Evolutionary conservation across 345 rosid genomes (phyloP).

Genomic region (Garcia nutans): DNA sequence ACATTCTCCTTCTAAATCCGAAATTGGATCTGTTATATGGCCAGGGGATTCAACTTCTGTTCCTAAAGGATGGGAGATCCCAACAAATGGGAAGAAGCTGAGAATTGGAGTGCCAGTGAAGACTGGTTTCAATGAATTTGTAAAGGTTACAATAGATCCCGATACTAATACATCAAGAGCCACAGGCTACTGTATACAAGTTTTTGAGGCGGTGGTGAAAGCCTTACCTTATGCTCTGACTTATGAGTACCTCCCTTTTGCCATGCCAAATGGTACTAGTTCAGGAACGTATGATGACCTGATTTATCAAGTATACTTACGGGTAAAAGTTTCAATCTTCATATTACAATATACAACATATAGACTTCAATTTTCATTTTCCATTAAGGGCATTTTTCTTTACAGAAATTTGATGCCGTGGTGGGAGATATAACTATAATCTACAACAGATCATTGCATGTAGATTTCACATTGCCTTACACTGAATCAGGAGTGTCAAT

Average conservation of each 20-base stretch:
- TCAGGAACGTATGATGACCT: slow-evolving; percentile 39
- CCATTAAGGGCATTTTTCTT: too few species aligned
- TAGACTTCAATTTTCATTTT: not conserved
- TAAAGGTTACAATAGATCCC: slow-evolving; percentile 19
- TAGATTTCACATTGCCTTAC: slow-evolving; percentile 70
- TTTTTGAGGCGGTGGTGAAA: slow-evolving; percentile 60
- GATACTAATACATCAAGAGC: slow-evolving; percentile 26
- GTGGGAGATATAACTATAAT: slow-evolving; percentile 72
- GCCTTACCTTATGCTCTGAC: slow-evolving; percentile 80
- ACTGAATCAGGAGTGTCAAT: slow-evolving; percentile 67
- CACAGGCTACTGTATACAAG: slow-evolving; percentile 77
- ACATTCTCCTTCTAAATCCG: not conserved
- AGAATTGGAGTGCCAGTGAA: slow-evolving; percentile 43
- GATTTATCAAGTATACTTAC: slow-evolving; percentile 41
- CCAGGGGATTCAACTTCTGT: slow-evolving; percentile 38
- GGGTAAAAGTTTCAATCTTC: slow-evolving; percentile 28
- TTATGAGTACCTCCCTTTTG: slow-evolving; percentile 52
- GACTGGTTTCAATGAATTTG: slow-evolving; percentile 29
- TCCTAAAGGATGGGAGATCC: slow-evolving; percentile 42
- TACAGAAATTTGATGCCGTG: slow-evolving; percentile 49
- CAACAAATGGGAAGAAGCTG: slow-evolving; percentile 34
- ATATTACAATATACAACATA: too few species aligned
- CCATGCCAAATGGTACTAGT: slow-evolving; percentile 7
- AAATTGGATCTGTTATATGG: slow-evolving; percentile 34
- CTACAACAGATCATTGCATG: slow-evolving; percentile 41